phyloP scores from a whole-genome alignment of 2,329 filamentous ascomycete genomes.

The Aspergillus melleus region DNA sequence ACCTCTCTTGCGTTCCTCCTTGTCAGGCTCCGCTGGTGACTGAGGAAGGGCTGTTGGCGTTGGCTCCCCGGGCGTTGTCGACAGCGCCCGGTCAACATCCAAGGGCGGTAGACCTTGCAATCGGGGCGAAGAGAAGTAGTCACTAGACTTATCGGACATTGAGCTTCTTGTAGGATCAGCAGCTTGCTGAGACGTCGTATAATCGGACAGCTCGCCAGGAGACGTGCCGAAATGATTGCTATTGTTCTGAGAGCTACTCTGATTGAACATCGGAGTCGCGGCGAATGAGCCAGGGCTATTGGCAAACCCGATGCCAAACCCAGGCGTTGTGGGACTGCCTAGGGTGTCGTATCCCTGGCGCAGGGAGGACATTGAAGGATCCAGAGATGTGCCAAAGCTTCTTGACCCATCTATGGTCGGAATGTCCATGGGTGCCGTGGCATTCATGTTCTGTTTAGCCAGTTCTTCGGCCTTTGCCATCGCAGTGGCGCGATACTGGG shows the following conservation, averaged over 20 bases:
- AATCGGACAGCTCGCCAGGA: conserved; percentile 33
- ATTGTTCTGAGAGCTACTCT: conserved; percentile 21
- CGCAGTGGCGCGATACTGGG: conserved; percentile 67
- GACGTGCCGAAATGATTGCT: conserved; percentile 34
- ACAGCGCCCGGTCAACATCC: conserved; percentile 50
- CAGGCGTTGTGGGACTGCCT: conserved; percentile 67
- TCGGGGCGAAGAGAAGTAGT: conserved; percentile 71
- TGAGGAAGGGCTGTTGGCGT: conserved; percentile 48
- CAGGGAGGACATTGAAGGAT: conserved; percentile 54
- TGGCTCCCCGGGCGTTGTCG: conserved; percentile 46
- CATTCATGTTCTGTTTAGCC: conserved; percentile 56
- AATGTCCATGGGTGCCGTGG: conserved; percentile 62
- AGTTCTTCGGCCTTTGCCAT: conserved; percentile 63
- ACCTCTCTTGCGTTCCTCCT: conserved; percentile 60
- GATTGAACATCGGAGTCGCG: conserved; percentile 28
- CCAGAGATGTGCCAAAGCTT: conserved; percentile 26
- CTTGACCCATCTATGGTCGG: conserved; percentile 39
- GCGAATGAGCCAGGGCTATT: conserved; percentile 57
- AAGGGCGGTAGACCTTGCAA: conserved; percentile 49
- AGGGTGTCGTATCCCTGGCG: conserved; percentile 63
- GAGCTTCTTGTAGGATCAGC: conserved; percentile 46
- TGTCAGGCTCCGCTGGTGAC: conserved; percentile 57
- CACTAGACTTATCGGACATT: conserved; percentile 63
- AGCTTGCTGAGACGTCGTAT: conserved; percentile 53
- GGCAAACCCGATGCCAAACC: conserved; percentile 74